These are phyloP conservation scores for Suillus bovinus DNA, from an alignment of 768 basidiomycete species.

Conservation along the genomic window DNA sequence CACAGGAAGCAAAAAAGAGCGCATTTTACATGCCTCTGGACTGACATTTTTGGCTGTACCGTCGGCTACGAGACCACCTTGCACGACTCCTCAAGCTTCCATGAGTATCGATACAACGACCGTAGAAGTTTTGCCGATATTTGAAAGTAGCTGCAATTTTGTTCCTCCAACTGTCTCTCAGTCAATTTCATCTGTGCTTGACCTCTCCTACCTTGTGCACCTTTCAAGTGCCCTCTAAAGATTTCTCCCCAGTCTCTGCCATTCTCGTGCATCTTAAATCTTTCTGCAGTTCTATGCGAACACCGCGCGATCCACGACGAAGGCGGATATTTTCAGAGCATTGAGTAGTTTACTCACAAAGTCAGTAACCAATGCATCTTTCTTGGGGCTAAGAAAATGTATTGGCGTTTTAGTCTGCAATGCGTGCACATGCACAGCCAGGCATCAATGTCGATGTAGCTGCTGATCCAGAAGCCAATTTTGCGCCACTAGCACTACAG, in stretches of 20 bases:
- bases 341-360: constrained; percentile 61
- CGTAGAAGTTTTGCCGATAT: constrained; percentile 52
- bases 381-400: constrained; percentile 43
- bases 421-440: no score
- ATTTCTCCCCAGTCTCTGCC: constrained; percentile 64
- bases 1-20: no score
- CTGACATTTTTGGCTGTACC: constrained; percentile 77
- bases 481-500: no score
- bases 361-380: constrained; percentile 48
- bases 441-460: no score
- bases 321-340: constrained; percentile 69
- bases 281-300: constrained; percentile 73
- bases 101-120: constrained; percentile 79
- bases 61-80: constrained; percentile 66
- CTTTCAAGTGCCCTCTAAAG: constrained; percentile 85
- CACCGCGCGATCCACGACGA: constrained; percentile 71
- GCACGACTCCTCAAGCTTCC: constrained; percentile 78
- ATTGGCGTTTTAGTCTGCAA: constrained; percentile 50
- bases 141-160: constrained; percentile 62
- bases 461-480: no score
- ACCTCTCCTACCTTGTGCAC: constrained; percentile 63
- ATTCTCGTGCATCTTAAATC: constrained; percentile 72
- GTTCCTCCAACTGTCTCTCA: constrained; percentile 74
- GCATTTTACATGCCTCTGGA: constrained; percentile 11
- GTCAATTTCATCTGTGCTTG: background rate